phyloP scores from a whole-genome alignment of 2,329 filamentous ascomycete species.

The Phoma sp. region DNA sequence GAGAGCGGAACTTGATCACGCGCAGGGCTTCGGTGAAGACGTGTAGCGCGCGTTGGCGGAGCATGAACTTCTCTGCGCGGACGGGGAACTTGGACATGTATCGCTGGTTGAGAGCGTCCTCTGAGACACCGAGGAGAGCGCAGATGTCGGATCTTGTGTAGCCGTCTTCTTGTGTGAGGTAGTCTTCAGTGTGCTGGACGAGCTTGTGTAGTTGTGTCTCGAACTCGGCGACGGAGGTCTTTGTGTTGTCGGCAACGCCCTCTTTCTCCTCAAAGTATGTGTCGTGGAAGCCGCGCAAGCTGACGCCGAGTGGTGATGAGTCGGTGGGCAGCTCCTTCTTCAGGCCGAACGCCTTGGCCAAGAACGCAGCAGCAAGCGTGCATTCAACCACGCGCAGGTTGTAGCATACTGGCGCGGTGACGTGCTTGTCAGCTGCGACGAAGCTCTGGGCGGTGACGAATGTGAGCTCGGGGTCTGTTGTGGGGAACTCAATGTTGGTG shows the following conservation, averaged over 20 bases:
- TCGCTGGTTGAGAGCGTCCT: conserved; percentile 74
- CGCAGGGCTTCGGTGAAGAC: conserved; percentile 90
- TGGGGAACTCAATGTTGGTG: conserved; percentile 80
- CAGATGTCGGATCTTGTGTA: conserved; percentile 91
- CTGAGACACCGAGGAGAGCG: conserved; percentile 70
- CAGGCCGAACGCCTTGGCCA: conserved; percentile 66
- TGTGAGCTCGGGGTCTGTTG: conserved; percentile 80
- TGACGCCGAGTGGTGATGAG: conserved; percentile 81
- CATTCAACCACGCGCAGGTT: conserved; percentile 97
- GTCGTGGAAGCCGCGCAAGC: conserved; percentile 86
- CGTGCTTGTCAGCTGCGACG: conserved; percentile 91
- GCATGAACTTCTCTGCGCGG: conserved; percentile 83
- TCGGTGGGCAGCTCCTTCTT: conserved; percentile 73
- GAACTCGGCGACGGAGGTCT: conserved; percentile 54
- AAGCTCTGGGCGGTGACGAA: conserved; percentile 97
- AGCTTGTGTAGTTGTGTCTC: conserved; percentile 75
- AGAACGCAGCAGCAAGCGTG: conserved; percentile 78
- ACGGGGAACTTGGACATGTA: conserved; percentile 92
- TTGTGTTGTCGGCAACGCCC: conserved; percentile 56
- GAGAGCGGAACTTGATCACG: conserved; percentile 80
- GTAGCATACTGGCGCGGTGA: conserved; percentile 92
- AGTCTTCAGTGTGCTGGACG: conserved; percentile 71
- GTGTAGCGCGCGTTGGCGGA: conserved; percentile 86
- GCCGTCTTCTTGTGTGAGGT: conserved; percentile 79
- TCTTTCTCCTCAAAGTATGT: conserved; percentile 71